A percentile compares a stretch with the other conserved stretches of the same genome.
Conservation (phyloP, 768 basidiomycete genomes). For the Daedaleopsis sinensis region DNA sequence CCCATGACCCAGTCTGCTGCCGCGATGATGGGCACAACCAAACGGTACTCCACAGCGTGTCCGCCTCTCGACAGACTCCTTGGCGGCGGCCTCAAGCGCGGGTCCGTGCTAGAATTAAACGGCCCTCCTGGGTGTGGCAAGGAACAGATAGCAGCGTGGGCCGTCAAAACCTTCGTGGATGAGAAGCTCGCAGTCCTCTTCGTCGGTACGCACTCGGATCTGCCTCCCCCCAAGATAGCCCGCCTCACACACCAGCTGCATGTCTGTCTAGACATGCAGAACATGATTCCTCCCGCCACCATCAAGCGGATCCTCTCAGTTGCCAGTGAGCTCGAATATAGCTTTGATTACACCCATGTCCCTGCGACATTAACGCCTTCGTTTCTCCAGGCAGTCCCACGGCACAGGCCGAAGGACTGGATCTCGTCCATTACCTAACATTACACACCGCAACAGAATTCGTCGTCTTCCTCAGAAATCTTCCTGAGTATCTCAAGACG, state of each 20-base stretch:
- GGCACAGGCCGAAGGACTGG: slow-evolving; percentile 18
- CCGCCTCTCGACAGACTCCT: slow-evolving; percentile 59
- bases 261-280: slow-evolving; percentile 46
- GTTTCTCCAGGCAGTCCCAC: slow-evolving; percentile 19
- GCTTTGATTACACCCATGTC: background rate
- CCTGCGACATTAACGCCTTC: slow-evolving; percentile 9
- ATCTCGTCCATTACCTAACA: slow-evolving; percentile 43
- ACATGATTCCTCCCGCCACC: slow-evolving; percentile 43
- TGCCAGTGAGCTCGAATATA: slow-evolving; percentile 10
- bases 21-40: slow-evolving; percentile 36
- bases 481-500: slow-evolving; percentile 47
- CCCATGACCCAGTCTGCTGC: slow-evolving; percentile 62
- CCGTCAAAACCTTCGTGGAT: slow-evolving; percentile 51
- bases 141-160: slow-evolving; percentile 53
- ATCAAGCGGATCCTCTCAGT: slow-evolving; percentile 33
- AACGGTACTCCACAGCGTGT: slow-evolving; percentile 46
- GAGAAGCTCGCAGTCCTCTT: slow-evolving; percentile 59
- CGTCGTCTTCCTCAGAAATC: slow-evolving; percentile 58
- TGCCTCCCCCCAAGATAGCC: slow-evolving; percentile 1
- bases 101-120: slow-evolving; percentile 71
- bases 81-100: slow-evolving; percentile 62
- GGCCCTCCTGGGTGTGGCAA: slow-evolving; percentile 77
- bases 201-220: slow-evolving; percentile 50
- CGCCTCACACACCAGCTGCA: slow-evolving; percentile 9
- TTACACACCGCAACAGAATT: slow-evolving; percentile 56